A percentile compares a stretch with the other conserved stretches of the same genome.
Conservation (phyloP, 1,284 basidiomycete genomes). For the Athelia sp. region DNA sequence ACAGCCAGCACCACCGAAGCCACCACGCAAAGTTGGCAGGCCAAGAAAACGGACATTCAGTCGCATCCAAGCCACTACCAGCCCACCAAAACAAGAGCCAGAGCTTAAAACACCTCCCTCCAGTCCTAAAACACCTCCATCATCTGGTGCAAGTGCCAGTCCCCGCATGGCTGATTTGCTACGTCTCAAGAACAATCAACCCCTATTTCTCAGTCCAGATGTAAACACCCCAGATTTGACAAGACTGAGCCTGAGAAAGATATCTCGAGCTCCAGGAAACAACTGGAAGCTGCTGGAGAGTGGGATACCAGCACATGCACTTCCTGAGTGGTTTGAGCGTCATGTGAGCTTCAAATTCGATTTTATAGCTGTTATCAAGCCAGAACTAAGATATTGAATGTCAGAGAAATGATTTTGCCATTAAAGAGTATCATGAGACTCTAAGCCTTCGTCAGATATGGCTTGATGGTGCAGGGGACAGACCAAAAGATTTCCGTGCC, state of each 20-base stretch:
- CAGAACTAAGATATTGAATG: background rate
- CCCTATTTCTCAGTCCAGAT: background rate
- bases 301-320: background rate
- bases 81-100: background rate
- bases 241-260: background rate
- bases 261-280: background rate
- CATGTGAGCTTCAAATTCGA: background rate
- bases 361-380: background rate
- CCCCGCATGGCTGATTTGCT: background rate
- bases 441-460: background rate
- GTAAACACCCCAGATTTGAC: background rate
- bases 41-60: background rate
- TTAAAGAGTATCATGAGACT: background rate
- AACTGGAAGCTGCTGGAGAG: background rate
- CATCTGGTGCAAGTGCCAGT: background rate
- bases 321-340: background rate
- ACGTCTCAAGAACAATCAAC: background rate
- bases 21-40: background rate
- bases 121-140: background rate
- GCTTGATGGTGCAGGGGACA: background rate
- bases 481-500: background rate
- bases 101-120: background rate
- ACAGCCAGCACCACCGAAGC: background rate
- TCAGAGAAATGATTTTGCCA: background rate
- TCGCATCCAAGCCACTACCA: background rate